Conservation (phyloP, 768 basidiomycete genomes). For the Termitomyces sp. region DNA sequence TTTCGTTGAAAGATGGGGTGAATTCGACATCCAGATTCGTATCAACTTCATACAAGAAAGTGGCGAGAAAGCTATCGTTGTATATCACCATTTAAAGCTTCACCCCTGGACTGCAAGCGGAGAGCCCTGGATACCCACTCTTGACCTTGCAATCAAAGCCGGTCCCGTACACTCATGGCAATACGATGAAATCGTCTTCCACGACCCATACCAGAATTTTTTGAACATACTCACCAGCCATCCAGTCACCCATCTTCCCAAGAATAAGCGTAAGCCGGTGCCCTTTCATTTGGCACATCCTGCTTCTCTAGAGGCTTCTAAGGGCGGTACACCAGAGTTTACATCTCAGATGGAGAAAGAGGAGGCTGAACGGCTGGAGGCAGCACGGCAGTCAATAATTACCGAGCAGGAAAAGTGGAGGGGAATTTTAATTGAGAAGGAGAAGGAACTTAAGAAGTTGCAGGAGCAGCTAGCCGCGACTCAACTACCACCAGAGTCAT, state of each 20-base stretch:
- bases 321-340: slow-evolving; percentile 77
- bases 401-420: slow-evolving; percentile 76
- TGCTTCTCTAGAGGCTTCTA: slow-evolving; percentile 59
- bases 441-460: slow-evolving; percentile 71
- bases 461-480: slow-evolving; percentile 47
- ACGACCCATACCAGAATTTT: slow-evolving; percentile 87
- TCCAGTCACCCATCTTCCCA: slow-evolving; percentile 79
- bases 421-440: slow-evolving; percentile 63
- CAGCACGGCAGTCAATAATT: slow-evolving; percentile 62
- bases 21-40: slow-evolving; percentile 93
- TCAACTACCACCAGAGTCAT: slow-evolving; percentile 4
- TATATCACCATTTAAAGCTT: slow-evolving; percentile 93
- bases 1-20: slow-evolving; percentile 71
- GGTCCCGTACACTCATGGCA: slow-evolving; percentile 96
- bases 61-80: slow-evolving; percentile 80
- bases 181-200: slow-evolving; percentile 97
- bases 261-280: slow-evolving; percentile 49
- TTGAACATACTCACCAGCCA: slow-evolving; percentile 75
- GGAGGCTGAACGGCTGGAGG: slow-evolving; percentile 75
- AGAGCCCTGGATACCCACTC: slow-evolving; percentile 62
- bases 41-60: slow-evolving; percentile 87
- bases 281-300: slow-evolving; percentile 70
- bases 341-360: slow-evolving; percentile 80
- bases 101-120: slow-evolving; percentile 76
- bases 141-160: slow-evolving; percentile 57